A percentile compares a stretch with the other conserved stretches of the same genome.
These are phyloP conservation scores for Annulohypoxylon nitens DNA, from an alignment of 495 filamentous ascomycete species.

Conservation along the genomic window DNA sequence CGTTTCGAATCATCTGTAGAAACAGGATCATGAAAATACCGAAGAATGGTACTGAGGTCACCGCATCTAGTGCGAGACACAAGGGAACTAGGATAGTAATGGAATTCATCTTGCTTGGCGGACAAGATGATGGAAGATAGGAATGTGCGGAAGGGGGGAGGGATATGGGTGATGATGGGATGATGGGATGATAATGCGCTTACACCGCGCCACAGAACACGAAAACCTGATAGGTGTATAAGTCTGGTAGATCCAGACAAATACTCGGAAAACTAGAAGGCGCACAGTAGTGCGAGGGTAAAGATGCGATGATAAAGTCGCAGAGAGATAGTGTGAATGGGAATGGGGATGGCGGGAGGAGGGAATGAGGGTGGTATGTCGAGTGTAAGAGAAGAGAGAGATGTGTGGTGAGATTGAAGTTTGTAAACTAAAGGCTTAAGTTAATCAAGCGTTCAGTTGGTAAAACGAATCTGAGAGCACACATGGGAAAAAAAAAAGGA, in stretches of 20 bases:
- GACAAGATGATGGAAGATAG: background rate
- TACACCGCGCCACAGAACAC: background rate
- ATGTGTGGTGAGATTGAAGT: too few relatives aligned
- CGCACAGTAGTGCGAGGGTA: background rate
- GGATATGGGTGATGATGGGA: background rate
- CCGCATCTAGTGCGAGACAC: constrained; percentile 24
- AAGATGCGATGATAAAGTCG: too few relatives aligned
- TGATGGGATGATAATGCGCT: background rate
- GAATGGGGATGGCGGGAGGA: too few relatives aligned
- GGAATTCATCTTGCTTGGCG: constrained; percentile 24
- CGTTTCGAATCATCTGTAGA: background rate
- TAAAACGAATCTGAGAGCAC: background rate
- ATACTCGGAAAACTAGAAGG: background rate
- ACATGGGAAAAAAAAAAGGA: background rate
- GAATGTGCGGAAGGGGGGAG: background rate
- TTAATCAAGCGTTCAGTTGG: too few relatives aligned
- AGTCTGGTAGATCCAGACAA: background rate
- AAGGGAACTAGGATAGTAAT: constrained; percentile 23
- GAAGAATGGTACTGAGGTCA: background rate
- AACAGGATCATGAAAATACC: constrained; percentile 18
- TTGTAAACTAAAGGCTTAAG: too few relatives aligned
- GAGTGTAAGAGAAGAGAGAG: too few relatives aligned
- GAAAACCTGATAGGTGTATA: background rate
- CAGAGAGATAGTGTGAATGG: too few relatives aligned
- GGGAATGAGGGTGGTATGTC: too few relatives aligned